Conservation (phyloP, 176 grass and related monocot species). For the Eremochloa ophiuroides region DNA sequence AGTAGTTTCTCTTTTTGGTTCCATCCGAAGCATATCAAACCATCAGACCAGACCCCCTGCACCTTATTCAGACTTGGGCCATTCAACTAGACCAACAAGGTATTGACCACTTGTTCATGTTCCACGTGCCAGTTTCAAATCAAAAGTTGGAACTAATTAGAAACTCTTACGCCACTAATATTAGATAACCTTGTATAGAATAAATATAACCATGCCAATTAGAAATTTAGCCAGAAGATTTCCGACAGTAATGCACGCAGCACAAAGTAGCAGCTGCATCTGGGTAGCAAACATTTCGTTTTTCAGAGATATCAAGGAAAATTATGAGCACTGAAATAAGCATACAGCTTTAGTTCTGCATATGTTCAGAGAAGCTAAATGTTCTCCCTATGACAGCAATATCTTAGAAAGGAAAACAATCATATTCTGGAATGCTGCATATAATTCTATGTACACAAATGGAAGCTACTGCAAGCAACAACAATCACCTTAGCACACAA, state of each 20-base stretch:
- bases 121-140: background rate
- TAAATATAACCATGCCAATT: background rate
- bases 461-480: slow-evolving; percentile 25
- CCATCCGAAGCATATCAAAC: background rate
- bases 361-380: slow-evolving; percentile 8
- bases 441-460: slow-evolving; percentile 37
- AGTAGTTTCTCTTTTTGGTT: no score
- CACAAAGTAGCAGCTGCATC: background rate
- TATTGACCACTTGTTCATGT: no score
- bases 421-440: background rate
- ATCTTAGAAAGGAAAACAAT: background rate
- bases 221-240: background rate
- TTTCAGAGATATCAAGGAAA: background rate
- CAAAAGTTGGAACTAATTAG: background rate
- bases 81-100: no score
- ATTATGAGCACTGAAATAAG: background rate
- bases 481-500: slow-evolving; percentile 6
- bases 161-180: background rate
- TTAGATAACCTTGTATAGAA: background rate
- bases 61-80: background rate
- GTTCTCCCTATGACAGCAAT: background rate
- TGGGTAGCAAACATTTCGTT: background rate
- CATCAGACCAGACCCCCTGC: background rate
- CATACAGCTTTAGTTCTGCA: background rate
- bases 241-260: background rate